Evolutionary conservation across 2,329 filamentous ascomycete species (phyloP).

Genomic region (Pestalotiopsis sp.): DNA sequence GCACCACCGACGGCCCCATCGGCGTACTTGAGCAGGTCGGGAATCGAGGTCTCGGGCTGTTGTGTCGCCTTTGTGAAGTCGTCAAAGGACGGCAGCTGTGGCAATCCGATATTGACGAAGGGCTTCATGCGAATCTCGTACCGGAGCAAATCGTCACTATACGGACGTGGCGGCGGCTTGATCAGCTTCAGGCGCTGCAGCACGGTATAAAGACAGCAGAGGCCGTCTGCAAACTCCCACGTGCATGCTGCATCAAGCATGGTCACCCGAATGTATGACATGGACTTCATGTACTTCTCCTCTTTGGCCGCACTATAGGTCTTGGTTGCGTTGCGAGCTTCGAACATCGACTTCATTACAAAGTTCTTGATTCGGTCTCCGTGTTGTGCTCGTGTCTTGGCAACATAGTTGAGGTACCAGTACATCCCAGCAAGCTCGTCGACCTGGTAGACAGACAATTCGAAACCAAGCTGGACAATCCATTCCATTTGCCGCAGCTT

Average conservation of each 20-base stretch:
- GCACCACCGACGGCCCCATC: conserved; percentile 48
- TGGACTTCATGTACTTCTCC: conserved; percentile 47
- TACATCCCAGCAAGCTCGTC: conserved; percentile 90
- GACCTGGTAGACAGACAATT: conserved; percentile 84
- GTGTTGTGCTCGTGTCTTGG: conserved; percentile 68
- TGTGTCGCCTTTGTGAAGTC: conserved; percentile 53
- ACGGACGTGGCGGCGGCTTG: conserved; percentile 56
- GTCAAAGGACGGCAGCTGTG: conserved; percentile 65
- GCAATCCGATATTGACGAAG: conserved; percentile 69
- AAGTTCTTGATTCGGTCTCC: conserved; percentile 74
- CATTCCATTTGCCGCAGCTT: conserved; percentile 88
- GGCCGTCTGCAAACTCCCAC: conserved; percentile 55
- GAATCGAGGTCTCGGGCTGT: conserved; percentile 39
- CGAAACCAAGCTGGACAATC: conserved; percentile 90
- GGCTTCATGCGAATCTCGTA: conserved; percentile 89
- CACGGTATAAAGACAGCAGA: conserved; percentile 66
- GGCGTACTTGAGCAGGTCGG: conserved; percentile 46
- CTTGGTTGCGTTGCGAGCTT: conserved; percentile 25
- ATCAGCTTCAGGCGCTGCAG: conserved; percentile 62
- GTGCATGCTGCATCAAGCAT: conserved; percentile 68
- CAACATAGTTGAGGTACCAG: conserved; percentile 79
- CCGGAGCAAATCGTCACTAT: conserved; percentile 67
- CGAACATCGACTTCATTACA: conserved; percentile 43
- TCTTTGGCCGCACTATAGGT: conserved; percentile 34
- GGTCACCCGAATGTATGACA: conserved; percentile 59